Conservation (phyloP, 2,329 filamentous ascomycete species). For the Cryphonectria japonica region DNA sequence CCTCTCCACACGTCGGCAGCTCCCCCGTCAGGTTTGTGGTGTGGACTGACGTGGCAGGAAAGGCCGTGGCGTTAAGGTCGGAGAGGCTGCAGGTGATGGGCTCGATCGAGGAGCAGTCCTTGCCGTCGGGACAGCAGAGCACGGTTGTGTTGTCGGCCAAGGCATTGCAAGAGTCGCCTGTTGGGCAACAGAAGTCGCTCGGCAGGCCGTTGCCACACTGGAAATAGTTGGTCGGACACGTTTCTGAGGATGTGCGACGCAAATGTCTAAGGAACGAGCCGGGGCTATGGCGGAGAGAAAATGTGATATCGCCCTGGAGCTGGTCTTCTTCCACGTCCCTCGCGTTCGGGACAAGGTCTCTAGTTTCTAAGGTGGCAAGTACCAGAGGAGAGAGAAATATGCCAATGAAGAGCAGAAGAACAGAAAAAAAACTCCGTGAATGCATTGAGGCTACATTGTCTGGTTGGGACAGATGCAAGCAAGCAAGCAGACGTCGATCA, state of each 20-base stretch:
- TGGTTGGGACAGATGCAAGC: conserved; percentile 7
- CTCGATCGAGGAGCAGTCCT: conserved; percentile 21
- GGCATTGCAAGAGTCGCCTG: conserved; percentile 19
- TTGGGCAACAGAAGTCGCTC: conserved; percentile 25
- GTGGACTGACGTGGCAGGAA: conserved; percentile 21
- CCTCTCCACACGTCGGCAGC: conserved; percentile 22
- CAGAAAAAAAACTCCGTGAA: conserved; percentile 19
- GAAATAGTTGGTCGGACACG: conserved; percentile 24
- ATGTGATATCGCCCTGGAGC: conserved; percentile 6
- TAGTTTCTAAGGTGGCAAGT: not conserved
- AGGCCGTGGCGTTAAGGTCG: conserved; percentile 24
- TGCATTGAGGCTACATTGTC: conserved; percentile 29
- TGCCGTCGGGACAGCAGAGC: conserved; percentile 23
- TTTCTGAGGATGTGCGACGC: conserved; percentile 15
- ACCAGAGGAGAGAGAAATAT: not conserved
- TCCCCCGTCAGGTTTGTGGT: conserved; percentile 22
- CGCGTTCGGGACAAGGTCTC: not conserved
- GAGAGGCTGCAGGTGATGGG: conserved; percentile 26
- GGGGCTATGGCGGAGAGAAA: not conserved
- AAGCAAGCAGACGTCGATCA: conserved; percentile 18
- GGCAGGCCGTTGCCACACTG: conserved; percentile 28
- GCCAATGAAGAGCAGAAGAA: conserved; percentile 22
- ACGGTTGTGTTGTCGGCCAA: conserved; percentile 24
- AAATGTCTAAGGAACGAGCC: conserved; percentile 12
- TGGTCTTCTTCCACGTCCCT: not conserved